Evolutionary conservation across 371 early-diverging fungal species (phyloP).

Genomic region (Mortierella sp.): DNA sequence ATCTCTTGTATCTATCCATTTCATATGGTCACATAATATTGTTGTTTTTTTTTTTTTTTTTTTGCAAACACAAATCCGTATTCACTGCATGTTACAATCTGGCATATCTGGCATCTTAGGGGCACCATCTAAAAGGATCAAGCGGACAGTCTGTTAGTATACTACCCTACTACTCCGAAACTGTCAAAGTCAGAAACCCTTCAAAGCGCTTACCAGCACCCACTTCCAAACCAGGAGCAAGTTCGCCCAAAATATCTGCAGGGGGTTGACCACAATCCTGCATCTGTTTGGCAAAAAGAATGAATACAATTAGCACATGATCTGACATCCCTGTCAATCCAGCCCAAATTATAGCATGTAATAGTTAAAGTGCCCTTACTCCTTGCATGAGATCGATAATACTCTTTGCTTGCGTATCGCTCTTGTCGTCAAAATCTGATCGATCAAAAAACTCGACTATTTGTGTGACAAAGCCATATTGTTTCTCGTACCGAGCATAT

Average conservation of each 20-base stretch:
- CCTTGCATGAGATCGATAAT: slow-evolving; percentile 91
- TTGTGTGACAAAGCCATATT: slow-evolving; percentile 77
- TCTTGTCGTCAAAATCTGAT: slow-evolving; percentile 72
- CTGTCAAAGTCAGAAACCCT: not conserved
- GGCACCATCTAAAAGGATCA: slow-evolving; percentile 31
- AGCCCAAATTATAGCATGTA: not conserved
- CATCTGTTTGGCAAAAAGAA: slow-evolving; percentile 67
- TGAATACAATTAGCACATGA: not conserved
- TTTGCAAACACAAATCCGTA: too few species aligned
- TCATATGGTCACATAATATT: too few species aligned
- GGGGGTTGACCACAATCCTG: slow-evolving; percentile 97
- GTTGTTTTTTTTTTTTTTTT: too few species aligned
- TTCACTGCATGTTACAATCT: slow-evolving; percentile 56
- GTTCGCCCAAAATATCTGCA: slow-evolving; percentile 84
- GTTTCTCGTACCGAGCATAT: slow-evolving; percentile 79
- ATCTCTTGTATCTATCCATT: too few species aligned
- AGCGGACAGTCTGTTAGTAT: not conserved
- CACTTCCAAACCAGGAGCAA: slow-evolving; percentile 90
- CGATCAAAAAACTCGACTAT: slow-evolving; percentile 85
- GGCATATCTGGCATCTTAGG: slow-evolving; percentile 58
- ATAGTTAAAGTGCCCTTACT: slow-evolving; percentile 58
- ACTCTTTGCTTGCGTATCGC: slow-evolving; percentile 72
- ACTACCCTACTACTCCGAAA: not conserved
- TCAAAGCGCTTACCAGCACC: slow-evolving; percentile 35
- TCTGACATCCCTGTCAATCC: too few species aligned